Percentiles rank a stretch among this genome's conserved stretches.
Evolutionary conservation across 768 basidiomycete genomes (phyloP).

Genomic region (Xerocomus brunneocitrinus): DNA sequence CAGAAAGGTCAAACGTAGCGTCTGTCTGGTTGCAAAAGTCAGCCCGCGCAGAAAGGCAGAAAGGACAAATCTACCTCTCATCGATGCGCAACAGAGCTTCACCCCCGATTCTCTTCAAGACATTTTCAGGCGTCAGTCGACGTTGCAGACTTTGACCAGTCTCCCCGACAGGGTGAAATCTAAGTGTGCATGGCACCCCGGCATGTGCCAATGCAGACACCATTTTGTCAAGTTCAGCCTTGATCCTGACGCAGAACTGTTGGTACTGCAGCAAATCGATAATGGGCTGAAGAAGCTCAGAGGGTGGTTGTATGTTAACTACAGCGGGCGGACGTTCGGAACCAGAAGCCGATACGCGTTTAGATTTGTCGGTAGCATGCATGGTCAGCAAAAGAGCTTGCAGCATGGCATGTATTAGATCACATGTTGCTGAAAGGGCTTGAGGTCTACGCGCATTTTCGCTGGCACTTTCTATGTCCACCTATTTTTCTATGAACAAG

Average conservation of each 20-base stretch:
- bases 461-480: conserved; percentile 26
- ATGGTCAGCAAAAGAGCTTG: conserved; percentile 60
- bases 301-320: conserved; percentile 22
- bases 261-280: conserved; percentile 79
- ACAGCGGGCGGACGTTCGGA: conserved; percentile 23
- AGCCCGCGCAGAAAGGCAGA: background rate
- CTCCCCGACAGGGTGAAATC: conserved; percentile 64
- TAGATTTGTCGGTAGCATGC: conserved; percentile 47
- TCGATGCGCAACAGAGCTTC: conserved; percentile 70
- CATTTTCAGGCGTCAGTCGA: conserved; percentile 40
- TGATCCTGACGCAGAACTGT: conserved; percentile 63
- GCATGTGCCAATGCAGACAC: conserved; percentile 44
- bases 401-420: conserved; percentile 63
- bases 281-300: conserved; percentile 63
- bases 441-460: conserved; percentile 8
- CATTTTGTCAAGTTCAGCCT: conserved; percentile 51
- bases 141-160: conserved; percentile 53
- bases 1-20: conserved; percentile 67
- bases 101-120: conserved; percentile 52
- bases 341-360: conserved; percentile 32
- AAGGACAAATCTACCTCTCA: conserved; percentile 42
- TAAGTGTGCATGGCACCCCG: conserved; percentile 53
- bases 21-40: conserved; percentile 45
- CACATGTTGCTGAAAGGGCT: conserved; percentile 42
- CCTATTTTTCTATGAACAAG: conserved; percentile 24